Evolutionary conservation across 352 stramenopile genomes (phyloP), one percentile per base, ranked within the genome.

Genomic region (Phytophthora capsici): DNA sequence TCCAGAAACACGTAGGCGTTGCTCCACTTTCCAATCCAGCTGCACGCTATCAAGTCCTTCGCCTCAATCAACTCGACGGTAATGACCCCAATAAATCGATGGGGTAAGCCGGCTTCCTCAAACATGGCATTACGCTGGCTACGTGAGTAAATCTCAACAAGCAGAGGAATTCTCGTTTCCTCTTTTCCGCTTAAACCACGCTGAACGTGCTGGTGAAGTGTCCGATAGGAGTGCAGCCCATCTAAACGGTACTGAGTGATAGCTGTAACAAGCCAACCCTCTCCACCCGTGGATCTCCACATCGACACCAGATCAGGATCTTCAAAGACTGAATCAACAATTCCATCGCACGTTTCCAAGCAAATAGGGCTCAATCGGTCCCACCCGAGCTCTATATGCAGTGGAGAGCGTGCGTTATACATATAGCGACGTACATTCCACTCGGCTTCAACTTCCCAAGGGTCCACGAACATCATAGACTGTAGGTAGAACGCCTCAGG

Each of bases 381-480:
- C 79, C 86, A 91, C 4, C 86, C 86, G 26, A 95, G 71, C 56
- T 95, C 86, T 5, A 95, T 67, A 43, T 89, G 80, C 0, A 81
- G 51, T 19, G 83, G 71, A 17, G 66, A 48, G 14, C 74, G 47
- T 37, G 57, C 58, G 41, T 71, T 71, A 52, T 93, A 78, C 76
- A 95, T 89, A 49, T 91, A 93, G 2, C 60, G 68, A 8, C 71
- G 69, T 12, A 84, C 69, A 61, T 87, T 95, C 53, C 53, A 55
- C 34, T 86, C 73, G 1, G 86, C 86, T 36, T 95, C 86, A 46
- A 91, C 77, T 72, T 95, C 84, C 86, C 86, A 95, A 16, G 83
- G 81, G 47, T 90, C 72, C 17, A 95, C 86, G 68, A 95, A 93
- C 80, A 91, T 90, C 66, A 95, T 89, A 14, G 84, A 80, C 48